Percentiles rank a stretch among this genome's conserved stretches.
These are phyloP conservation scores for Solanum habrochaites DNA, from an alignment of 257 asterid genomes.

Conservation along the genomic window DNA sequence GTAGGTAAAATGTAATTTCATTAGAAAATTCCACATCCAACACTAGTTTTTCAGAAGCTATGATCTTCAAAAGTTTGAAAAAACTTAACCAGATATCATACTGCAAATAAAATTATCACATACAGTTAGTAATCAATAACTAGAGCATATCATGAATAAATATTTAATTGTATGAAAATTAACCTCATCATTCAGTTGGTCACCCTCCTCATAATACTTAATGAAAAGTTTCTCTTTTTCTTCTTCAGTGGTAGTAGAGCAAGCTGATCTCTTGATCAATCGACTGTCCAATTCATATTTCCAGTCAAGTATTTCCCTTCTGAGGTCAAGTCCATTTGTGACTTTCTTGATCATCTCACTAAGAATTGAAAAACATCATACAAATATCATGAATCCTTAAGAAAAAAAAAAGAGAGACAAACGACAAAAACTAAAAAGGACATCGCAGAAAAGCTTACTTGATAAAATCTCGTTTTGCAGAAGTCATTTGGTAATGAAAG, in stretches of 20 bases:
- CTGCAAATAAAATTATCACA: not conserved
- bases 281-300: not conserved
- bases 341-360: not conserved
- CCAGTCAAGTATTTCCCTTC: not conserved
- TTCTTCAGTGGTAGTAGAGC: not conserved
- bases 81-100: not conserved
- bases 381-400: not conserved
- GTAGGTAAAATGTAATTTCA: not conserved
- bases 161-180: not conserved
- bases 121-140: not conserved
- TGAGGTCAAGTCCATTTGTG: not conserved
- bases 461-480: not conserved
- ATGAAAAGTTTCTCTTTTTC: not conserved
- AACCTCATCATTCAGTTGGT: not conserved
- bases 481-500: not conserved
- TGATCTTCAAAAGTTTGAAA: not conserved
- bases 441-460: not conserved
- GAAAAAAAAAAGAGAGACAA: not conserved
- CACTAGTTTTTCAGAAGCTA: not conserved
- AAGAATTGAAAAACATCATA: not conserved
- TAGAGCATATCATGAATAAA: not conserved
- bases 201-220: not conserved
- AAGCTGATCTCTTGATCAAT: not conserved
- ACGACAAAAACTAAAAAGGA: not conserved
- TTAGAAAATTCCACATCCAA: not conserved